A percentile compares a stretch with the other conserved stretches of the same genome.
Evolutionary conservation across 1,284 basidiomycete genomes (phyloP).

Genomic region (Amylostereum areolatum): DNA sequence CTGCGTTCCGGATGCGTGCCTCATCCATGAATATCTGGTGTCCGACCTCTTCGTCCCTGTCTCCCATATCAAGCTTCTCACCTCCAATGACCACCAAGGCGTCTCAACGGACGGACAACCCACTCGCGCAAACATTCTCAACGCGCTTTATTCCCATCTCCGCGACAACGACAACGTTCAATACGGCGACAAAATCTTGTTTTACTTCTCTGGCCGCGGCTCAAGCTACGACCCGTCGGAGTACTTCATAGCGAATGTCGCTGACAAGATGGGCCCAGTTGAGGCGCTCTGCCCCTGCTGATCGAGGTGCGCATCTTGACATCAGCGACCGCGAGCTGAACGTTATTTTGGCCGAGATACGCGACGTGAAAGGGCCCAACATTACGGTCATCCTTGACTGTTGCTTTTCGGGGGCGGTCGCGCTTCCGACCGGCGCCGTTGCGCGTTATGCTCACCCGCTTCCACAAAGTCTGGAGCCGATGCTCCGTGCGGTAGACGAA

Average conservation of each 20-base stretch:
- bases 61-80: neutral
- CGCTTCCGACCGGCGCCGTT: neutral
- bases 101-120: constrained; percentile 2
- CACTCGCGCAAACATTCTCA: constrained; percentile 9
- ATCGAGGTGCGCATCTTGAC: neutral
- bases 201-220: constrained; percentile 14
- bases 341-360: neutral
- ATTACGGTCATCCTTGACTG: neutral
- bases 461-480: no score
- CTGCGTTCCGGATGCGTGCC: neutral
- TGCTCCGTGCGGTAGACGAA: no score
- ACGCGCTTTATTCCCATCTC: constrained; percentile 10
- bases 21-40: neutral
- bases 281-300: constrained; percentile 1
- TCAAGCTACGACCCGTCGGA: constrained; percentile 1
- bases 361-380: constrained; percentile 1
- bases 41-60: neutral
- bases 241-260: neutral
- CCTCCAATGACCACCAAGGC: neutral
- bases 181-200: constrained; percentile 10
- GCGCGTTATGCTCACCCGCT: neutral
- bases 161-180: constrained; percentile 10
- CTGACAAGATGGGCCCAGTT: constrained; percentile 4
- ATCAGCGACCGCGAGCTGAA: constrained; percentile 2
- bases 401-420: neutral